Evolutionary conservation across 73 alveolate genomes (phyloP).

Genomic region (Paramecium pentaurelia): DNA sequence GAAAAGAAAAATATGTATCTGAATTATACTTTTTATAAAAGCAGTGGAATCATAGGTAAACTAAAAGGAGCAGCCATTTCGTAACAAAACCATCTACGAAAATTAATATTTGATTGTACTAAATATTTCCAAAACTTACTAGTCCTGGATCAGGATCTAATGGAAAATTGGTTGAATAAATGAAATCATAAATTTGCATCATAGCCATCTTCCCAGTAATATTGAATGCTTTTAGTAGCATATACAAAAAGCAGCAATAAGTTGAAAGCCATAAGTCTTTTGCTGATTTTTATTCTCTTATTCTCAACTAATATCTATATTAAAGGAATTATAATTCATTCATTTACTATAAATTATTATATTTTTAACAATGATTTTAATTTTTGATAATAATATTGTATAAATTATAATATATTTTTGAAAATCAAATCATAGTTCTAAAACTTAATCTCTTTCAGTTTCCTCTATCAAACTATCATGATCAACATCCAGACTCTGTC

Average conservation of each 20-base stretch:
- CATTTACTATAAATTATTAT: background rate
- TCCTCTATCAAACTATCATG: background rate
- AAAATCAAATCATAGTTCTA: background rate
- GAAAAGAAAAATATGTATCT: background rate
- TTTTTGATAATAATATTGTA: background rate
- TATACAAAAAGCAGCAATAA: background rate
- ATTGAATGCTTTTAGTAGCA: background rate
- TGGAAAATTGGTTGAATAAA: background rate
- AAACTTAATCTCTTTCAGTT: background rate
- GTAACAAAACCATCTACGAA: background rate
- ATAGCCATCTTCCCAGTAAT: conserved; percentile 6
- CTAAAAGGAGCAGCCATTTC: conserved; percentile 17
- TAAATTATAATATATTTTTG: background rate
- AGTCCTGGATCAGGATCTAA: background rate
- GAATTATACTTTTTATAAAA: background rate
- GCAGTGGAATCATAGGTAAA: background rate
- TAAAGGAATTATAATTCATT: conserved; percentile 39
- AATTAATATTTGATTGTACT: background rate
- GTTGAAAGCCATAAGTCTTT: background rate
- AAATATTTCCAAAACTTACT: conserved; percentile 4
- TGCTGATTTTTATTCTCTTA: background rate
- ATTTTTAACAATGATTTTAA: background rate
- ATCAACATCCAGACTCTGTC: background rate
- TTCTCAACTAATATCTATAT: conserved; percentile 20
- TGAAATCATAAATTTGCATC: background rate